Conservation (phyloP, 768 basidiomycete species). For the Lactarius quietus region DNA sequence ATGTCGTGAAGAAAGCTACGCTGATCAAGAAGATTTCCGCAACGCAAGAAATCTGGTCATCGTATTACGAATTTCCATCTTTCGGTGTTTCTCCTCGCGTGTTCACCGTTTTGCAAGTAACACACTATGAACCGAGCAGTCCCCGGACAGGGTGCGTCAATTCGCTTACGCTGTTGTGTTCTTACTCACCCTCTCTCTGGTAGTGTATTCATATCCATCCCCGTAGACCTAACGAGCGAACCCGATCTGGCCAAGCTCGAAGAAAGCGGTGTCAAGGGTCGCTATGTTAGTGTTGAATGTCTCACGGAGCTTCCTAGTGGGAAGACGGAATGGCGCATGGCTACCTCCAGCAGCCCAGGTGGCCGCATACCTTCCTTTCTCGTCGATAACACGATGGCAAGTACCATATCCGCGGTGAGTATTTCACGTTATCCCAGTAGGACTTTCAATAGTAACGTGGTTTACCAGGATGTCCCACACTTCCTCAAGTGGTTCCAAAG, state of each 20-base stretch:
- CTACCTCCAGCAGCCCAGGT: constrained; percentile 67
- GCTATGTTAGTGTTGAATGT: constrained; percentile 68
- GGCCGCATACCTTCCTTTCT: constrained; percentile 66
- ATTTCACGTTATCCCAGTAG: not conserved
- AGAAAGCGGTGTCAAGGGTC: constrained; percentile 59
- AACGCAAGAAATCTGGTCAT: constrained; percentile 63
- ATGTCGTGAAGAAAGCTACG: constrained; percentile 58
- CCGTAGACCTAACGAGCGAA: constrained; percentile 60
- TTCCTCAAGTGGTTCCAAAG: constrained; percentile 64
- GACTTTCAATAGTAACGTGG: constrained; percentile 6
- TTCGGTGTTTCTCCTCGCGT: constrained; percentile 63
- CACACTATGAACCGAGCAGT: constrained; percentile 45
- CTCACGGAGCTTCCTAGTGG: constrained; percentile 60
- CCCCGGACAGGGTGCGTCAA: constrained; percentile 57
- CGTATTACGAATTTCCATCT: constrained; percentile 69
- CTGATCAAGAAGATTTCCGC: constrained; percentile 61
- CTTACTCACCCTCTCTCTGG: not conserved
- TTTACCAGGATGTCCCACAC: constrained; percentile 61
- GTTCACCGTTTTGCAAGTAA: constrained; percentile 72
- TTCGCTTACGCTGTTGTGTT: not conserved
- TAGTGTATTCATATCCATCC: constrained; percentile 53
- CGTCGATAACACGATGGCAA: constrained; percentile 55
- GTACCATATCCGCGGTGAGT: constrained; percentile 59
- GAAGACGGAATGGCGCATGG: constrained; percentile 75
- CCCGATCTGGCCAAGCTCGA: constrained; percentile 58